These are phyloP conservation scores for Globisporangium splendens DNA, from an alignment of 352 stramenopile species.

Conservation along the genomic window DNA sequence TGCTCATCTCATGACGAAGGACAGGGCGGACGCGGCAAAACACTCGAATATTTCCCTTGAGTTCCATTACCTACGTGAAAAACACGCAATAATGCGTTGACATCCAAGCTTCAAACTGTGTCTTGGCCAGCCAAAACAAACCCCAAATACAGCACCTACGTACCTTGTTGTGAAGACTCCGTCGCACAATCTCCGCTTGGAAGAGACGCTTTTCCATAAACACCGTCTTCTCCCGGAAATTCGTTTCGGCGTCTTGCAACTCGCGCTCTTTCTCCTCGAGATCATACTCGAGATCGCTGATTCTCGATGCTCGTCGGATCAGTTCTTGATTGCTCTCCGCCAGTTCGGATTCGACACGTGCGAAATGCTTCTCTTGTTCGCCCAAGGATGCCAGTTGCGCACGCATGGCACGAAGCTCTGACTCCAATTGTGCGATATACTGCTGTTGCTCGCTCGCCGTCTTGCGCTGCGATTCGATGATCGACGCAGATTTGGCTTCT, in stretches of 20 bases:
- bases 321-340: conserved; percentile 30
- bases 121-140: too few relatives aligned
- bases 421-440: conserved; percentile 29
- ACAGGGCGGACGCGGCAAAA: conserved; percentile 93
- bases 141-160: background rate
- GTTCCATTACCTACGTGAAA: conserved; percentile 86
- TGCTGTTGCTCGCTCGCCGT: conserved; percentile 22
- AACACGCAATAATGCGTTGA: background rate
- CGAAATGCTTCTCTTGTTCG: conserved; percentile 40
- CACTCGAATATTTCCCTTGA: conserved; percentile 96
- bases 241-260: conserved; percentile 17
- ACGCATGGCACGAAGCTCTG: conserved; percentile 30
- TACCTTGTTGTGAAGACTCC: conserved; percentile 86
- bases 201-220: conserved; percentile 51
- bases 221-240: conserved; percentile 25
- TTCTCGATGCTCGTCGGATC: conserved; percentile 20
- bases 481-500: conserved; percentile 28
- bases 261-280: conserved; percentile 27
- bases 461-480: conserved; percentile 23
- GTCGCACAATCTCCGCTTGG: conserved; percentile 63
- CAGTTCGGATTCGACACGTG: conserved; percentile 31
- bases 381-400: conserved; percentile 19
- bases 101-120: too few relatives aligned
- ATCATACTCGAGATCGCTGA: conserved; percentile 33
- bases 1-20: conserved; percentile 57